Percentiles rank a stretch among this genome's conserved stretches.
Evolutionary conservation across 2,329 filamentous ascomycete genomes (phyloP).

Genomic region (Sporothrix variecibatus): DNA sequence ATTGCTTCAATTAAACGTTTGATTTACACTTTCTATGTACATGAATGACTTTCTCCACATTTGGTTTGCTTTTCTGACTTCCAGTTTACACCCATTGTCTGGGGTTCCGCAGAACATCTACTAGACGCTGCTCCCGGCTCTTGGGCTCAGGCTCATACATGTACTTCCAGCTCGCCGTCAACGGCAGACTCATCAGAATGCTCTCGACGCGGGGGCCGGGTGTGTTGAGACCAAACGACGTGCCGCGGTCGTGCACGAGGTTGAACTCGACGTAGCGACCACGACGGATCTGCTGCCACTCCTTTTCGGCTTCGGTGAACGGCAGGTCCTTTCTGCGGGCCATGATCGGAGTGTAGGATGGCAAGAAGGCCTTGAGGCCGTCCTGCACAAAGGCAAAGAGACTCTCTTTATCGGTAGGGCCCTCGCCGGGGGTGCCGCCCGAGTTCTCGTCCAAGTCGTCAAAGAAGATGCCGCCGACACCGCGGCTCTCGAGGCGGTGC

Average conservation of each 20-base stretch:
- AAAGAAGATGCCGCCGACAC: conserved; percentile 96
- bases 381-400: conserved; percentile 88
- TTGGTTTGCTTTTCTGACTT: conserved; percentile 9
- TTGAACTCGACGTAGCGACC: conserved; percentile 99
- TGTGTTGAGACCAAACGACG: conserved; percentile 89
- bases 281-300: conserved; percentile 92
- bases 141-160: conserved; percentile 83
- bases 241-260: conserved; percentile 93
- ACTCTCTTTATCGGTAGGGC: conserved; percentile 69
- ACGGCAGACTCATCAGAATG: conserved; percentile 93
- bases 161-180: conserved; percentile 93
- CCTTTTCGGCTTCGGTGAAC: conserved; percentile 81
- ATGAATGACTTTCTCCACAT: background rate
- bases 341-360: conserved; percentile 87
- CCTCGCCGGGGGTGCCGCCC: conserved; percentile 22
- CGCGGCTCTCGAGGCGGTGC: conserved; percentile 82
- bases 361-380: conserved; percentile 82
- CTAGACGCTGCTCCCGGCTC: conserved; percentile 74
- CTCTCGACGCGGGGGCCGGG: conserved; percentile 91
- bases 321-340: conserved; percentile 88
- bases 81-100: conserved; percentile 63
- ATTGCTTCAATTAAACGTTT: background rate
- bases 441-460: conserved; percentile 90
- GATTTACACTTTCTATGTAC: background rate
- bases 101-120: conserved; percentile 68